Evolutionary conservation across 176 grass and related monocot species (phyloP).

Genomic region (Juncus inflexus): DNA sequence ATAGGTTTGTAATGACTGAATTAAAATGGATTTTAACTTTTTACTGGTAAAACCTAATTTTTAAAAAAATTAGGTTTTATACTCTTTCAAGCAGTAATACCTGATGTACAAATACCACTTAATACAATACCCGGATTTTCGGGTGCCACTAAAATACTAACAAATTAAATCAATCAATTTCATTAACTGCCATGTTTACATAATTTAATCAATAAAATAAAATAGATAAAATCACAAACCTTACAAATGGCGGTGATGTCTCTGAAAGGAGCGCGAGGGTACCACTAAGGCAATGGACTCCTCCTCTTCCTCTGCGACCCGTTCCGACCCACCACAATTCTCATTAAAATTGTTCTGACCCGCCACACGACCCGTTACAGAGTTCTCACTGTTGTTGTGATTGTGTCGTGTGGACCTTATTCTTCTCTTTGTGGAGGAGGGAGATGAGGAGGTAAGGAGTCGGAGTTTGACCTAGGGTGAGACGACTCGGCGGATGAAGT

Average conservation of each 20-base stretch:
- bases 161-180: too few relatives aligned
- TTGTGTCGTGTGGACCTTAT: background rate
- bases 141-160: too few relatives aligned
- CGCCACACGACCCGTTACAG: slow-evolving; percentile 23
- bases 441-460: background rate
- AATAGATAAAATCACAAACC: slow-evolving; percentile 30
- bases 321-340: background rate
- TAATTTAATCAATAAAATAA: background rate
- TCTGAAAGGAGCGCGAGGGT: slow-evolving; percentile 53
- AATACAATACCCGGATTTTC: too few relatives aligned
- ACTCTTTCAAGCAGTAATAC: too few relatives aligned
- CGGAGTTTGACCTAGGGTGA: slow-evolving; percentile 27
- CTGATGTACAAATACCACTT: too few relatives aligned
- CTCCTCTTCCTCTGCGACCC: slow-evolving; percentile 35
- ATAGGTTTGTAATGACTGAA: too few relatives aligned
- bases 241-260: slow-evolving; percentile 51
- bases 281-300: slow-evolving; percentile 64
- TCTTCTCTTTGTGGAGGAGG: background rate
- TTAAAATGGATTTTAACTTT: too few relatives aligned
- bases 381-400: slow-evolving; percentile 7
- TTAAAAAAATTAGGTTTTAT: too few relatives aligned
- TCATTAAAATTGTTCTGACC: too few relatives aligned
- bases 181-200: too few relatives aligned
- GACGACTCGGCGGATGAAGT: slow-evolving; percentile 43
- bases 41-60: too few relatives aligned